A percentile compares a stretch with the other conserved stretches of the same genome.
phyloP scores from a whole-genome alignment of 306 rosid genomes.

The Quercus aquifolioides region DNA sequence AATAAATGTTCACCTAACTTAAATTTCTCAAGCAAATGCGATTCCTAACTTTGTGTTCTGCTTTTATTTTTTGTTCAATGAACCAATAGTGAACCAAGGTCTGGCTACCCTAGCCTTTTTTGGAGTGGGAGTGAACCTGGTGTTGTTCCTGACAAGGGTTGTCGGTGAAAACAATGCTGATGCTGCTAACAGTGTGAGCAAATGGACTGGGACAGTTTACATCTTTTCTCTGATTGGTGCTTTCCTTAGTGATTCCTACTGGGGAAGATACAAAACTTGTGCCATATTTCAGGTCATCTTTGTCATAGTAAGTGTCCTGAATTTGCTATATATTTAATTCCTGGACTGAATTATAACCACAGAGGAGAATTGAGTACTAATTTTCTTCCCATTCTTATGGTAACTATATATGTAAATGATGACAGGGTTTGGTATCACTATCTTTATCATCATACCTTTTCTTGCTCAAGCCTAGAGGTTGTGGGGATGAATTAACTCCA shows the following conservation, averaged over 20 bases:
- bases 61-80: background rate
- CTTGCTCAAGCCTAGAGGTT: conserved; percentile 77
- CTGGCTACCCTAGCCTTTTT: conserved; percentile 57
- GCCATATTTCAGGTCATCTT: conserved; percentile 59
- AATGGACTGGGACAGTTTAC: conserved; percentile 52
- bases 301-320: conserved; percentile 61
- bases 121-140: conserved; percentile 57
- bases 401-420: conserved; percentile 11
- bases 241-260: conserved; percentile 55
- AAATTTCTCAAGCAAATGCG: background rate
- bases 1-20: background rate
- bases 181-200: conserved; percentile 60
- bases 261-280: conserved; percentile 59
- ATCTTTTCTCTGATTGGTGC: conserved; percentile 58
- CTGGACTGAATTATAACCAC: background rate
- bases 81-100: conserved; percentile 49
- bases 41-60: background rate
- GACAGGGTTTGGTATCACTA: conserved; percentile 70
- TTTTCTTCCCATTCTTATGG: background rate
- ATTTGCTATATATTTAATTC: background rate
- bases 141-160: conserved; percentile 51
- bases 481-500: conserved; percentile 61
- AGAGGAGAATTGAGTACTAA: background rate
- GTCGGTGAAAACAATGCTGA: conserved; percentile 43
- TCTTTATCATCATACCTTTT: conserved; percentile 76